These are phyloP conservation scores for Cyclostephanos invisitatus DNA, from an alignment of 108 stramenopile species.

Conservation along the genomic window DNA sequence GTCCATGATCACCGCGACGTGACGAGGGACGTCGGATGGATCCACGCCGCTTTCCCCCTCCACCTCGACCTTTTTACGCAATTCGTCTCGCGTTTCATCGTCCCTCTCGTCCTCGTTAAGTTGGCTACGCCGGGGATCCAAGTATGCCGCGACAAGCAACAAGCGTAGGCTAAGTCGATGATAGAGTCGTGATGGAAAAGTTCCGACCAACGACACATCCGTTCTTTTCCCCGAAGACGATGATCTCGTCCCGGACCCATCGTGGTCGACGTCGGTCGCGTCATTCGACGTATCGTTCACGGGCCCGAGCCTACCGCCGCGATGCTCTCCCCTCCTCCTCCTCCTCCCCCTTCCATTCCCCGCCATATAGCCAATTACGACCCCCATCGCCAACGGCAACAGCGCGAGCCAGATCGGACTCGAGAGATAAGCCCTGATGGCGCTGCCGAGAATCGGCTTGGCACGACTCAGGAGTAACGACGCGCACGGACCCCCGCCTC, in stretches of 20 bases:
- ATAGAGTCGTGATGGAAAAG: no score
- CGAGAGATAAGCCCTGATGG: slow-evolving; percentile 58
- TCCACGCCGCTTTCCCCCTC: slow-evolving; percentile 63
- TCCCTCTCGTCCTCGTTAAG: slow-evolving; percentile 32
- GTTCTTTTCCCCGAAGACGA: not conserved
- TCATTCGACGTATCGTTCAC: not conserved
- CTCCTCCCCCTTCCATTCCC: slow-evolving; percentile 23
- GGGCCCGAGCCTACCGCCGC: not conserved
- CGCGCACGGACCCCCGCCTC: slow-evolving; percentile 15
- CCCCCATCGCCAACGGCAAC: slow-evolving; percentile 57
- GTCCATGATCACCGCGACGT: slow-evolving; percentile 97
- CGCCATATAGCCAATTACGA: slow-evolving; percentile 53
- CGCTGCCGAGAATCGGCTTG: slow-evolving; percentile 54
- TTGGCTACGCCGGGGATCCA: slow-evolving; percentile 2
- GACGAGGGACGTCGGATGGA: slow-evolving; percentile 53
- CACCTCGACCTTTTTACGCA: slow-evolving; percentile 12
- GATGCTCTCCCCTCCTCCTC: not conserved
- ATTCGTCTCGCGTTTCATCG: slow-evolving; percentile 34
- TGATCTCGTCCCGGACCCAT: not conserved
- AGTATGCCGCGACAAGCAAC: not conserved
- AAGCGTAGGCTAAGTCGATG: slow-evolving; percentile 8
- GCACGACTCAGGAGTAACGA: slow-evolving; percentile 52
- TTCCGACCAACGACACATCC: no score
- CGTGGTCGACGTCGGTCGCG: not conserved
- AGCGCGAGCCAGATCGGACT: slow-evolving; percentile 55